Base-by-base conservation (phyloP, 1,284 basidiomycete genomes). In the Entoloma clypeatum region DNA sequence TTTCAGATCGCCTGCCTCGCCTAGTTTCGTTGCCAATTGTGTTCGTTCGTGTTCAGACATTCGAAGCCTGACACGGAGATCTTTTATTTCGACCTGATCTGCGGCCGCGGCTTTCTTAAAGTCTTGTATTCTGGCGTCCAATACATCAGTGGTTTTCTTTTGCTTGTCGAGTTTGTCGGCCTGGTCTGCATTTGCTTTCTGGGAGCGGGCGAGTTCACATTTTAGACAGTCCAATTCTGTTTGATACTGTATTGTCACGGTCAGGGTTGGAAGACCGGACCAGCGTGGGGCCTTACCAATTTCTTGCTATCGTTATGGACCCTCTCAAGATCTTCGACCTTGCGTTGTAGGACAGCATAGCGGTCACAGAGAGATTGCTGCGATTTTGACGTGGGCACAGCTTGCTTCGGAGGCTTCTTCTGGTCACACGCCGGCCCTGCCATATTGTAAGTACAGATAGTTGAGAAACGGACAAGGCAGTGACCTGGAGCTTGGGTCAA, bases 271-370 rank as follows among this genome's bases (percentile, higher is more conserved):
- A 30, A 14, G 30, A 41, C 14, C 39, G 43, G 36, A 18, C n/a
- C 30, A 7, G 3, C 27, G n/a, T 23, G 39, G 17, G 38, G 1
- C 11, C 79, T 53, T 55, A 86, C 86, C 29, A 65, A 45, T 64
- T 72, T 79, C 71, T 85, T 87, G 46, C 72, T 75, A 7, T 86
- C 81, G 21, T 68, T 60, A 50, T 86, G 81, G 17, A 81, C 57
- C 42, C 63, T 62, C 59, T 87, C 81, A 9, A 87, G 58, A 11
- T 85, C 78, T 26, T 85, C 80, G 0, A 87, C 68, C 52, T 81
- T 81, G 49, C 69, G 71, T 57, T 84, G 75, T 7, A 87, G 67
- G 11, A 58, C 44, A 7, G 68, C 65, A 51, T 79, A 79, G 14
- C 72, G 67, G 42, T 82, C 79, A 6, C 44, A 54, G 2, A 48